These are phyloP conservation scores for Cucurbita moschata DNA, from an alignment of 306 rosid genomes.

Conservation along the genomic window DNA sequence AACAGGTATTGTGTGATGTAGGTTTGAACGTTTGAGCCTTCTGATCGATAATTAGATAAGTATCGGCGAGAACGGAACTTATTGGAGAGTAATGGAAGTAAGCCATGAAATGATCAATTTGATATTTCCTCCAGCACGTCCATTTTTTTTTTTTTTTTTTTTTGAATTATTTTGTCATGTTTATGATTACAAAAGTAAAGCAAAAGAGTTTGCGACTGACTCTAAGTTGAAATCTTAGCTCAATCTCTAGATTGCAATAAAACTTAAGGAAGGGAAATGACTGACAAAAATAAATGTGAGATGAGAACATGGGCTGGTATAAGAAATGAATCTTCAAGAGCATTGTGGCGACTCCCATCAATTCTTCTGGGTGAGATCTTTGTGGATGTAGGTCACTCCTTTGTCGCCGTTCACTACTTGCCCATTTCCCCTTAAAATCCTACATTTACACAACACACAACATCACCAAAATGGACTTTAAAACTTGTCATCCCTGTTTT, in stretches of 20 bases:
- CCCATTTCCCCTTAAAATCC: slow-evolving; percentile 78
- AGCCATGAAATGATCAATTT: neutral
- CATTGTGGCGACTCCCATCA: neutral
- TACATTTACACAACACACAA: slow-evolving; percentile 24
- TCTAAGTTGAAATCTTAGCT: neutral
- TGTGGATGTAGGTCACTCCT: slow-evolving; percentile 41
- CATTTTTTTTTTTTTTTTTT: neutral
- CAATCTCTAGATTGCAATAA: neutral
- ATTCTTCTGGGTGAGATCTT: slow-evolving; percentile 19
- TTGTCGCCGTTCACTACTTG: slow-evolving; percentile 62
- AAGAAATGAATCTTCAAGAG: neutral
- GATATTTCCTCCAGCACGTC: neutral
- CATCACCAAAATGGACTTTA: neutral
- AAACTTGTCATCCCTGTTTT: neutral
- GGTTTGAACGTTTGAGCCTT: no score
- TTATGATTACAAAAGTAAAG: neutral
- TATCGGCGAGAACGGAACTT: no score
- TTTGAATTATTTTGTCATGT: neutral
- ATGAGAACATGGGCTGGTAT: neutral
- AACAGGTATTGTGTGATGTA: no score
- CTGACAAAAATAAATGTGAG: neutral
- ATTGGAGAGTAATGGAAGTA: neutral
- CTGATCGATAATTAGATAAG: no score
- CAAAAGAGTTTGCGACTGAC: neutral
- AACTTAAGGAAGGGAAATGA: neutral